A percentile compares a stretch with the other conserved stretches of the same genome.
These are phyloP conservation scores for Warburgia ugandensis DNA, from an alignment of 164 flowering plant species.

Conservation along the genomic window DNA sequence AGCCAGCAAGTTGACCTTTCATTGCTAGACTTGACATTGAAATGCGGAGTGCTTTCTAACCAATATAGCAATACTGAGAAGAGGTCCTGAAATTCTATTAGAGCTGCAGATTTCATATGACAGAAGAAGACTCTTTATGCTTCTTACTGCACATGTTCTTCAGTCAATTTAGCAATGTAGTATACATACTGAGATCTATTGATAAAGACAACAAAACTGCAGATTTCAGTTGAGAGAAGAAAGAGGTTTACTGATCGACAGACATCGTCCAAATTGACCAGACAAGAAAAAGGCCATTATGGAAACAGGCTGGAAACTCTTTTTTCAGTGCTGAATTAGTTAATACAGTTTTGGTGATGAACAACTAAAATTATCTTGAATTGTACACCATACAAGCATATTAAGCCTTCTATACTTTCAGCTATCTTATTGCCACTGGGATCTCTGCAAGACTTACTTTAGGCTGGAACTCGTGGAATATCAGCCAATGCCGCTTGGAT, in stretches of 20 bases:
- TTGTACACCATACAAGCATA: background rate
- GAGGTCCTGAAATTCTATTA: no score
- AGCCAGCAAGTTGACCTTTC: no score
- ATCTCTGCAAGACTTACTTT: slow-evolving; percentile 1
- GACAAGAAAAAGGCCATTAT: background rate
- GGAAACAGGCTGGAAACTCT: background rate
- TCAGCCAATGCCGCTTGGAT: slow-evolving; percentile 49
- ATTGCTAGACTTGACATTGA: no score
- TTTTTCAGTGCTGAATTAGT: no score
- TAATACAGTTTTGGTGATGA: background rate
- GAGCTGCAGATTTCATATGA: no score
- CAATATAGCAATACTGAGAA: no score
- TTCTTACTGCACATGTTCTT: no score
- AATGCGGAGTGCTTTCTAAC: no score
- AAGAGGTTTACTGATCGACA: background rate
- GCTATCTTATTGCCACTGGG: background rate
- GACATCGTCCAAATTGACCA: background rate
- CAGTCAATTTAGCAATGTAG: background rate
- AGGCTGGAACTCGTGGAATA: slow-evolving; percentile 38
- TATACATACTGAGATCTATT: background rate
- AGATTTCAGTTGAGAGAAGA: background rate
- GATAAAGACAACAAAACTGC: no score
- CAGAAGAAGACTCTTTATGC: no score
- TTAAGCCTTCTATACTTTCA: background rate
- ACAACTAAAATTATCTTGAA: background rate